Conservation (phyloP, 225 moss, liverwort and hornwort species). For the Anthoceros angustus region DNA sequence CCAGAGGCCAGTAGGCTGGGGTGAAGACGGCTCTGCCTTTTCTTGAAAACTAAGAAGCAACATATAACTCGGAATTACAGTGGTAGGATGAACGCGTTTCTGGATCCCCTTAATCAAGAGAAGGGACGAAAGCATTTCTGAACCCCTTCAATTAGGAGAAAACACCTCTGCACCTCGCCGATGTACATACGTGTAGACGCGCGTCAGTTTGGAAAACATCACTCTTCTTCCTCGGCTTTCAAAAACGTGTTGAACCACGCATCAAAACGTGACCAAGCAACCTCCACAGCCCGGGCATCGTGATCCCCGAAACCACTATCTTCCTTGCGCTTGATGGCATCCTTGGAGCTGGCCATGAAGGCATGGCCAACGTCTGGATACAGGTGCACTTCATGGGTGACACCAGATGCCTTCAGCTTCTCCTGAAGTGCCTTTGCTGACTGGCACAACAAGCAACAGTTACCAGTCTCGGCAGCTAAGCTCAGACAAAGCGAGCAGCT, state of each 20-base stretch:
- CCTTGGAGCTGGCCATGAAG: constrained; percentile 78
- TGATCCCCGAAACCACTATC: constrained; percentile 38
- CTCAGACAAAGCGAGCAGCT: not conserved
- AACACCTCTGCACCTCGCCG: too few species aligned
- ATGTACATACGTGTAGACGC: too few species aligned
- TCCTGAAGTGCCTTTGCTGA: constrained; percentile 44
- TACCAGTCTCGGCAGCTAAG: not conserved
- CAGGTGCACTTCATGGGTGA: constrained; percentile 36
- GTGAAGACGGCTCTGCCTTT: too few species aligned
- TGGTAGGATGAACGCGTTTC: too few species aligned
- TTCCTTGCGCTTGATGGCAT: constrained; percentile 63
- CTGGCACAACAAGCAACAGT: constrained; percentile 14
- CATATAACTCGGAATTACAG: too few species aligned
- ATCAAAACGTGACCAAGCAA: constrained; percentile 50
- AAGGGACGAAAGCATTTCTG: too few species aligned
- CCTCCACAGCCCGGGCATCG: constrained; percentile 19
- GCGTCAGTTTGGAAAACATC: too few species aligned
- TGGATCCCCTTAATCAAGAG: too few species aligned
- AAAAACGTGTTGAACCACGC: constrained; percentile 50
- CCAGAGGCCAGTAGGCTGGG: too few species aligned
- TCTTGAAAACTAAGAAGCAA: too few species aligned
- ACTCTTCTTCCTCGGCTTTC: too few species aligned
- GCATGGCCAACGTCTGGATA: constrained; percentile 58
- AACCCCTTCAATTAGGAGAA: too few species aligned
- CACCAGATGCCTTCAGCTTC: constrained; percentile 40